Percentiles rank a stretch among this genome's conserved stretches.
Conservation (phyloP, 805 yeast species). For the Hanseniaspora singularis region DNA sequence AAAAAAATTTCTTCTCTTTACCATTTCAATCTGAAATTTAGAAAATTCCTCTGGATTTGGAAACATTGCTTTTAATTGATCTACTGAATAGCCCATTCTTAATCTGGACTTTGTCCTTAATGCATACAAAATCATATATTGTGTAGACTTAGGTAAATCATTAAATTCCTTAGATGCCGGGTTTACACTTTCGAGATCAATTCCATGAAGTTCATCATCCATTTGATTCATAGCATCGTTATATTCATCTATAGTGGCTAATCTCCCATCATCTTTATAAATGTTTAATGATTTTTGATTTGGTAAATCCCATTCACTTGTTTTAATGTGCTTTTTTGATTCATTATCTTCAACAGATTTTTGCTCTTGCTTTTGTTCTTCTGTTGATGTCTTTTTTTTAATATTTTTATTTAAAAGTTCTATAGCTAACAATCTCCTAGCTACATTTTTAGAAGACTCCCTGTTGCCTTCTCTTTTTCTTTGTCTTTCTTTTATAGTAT, state of each 20-base stretch:
- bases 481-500: constrained; percentile 61
- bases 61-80: constrained; percentile 70
- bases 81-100: constrained; percentile 88
- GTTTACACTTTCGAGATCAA: constrained; percentile 63
- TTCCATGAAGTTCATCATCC: constrained; percentile 51
- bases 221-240: constrained; percentile 45
- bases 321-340: constrained; percentile 29
- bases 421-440: constrained; percentile 65
- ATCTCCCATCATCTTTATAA: constrained; percentile 51
- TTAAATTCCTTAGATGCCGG: constrained; percentile 72
- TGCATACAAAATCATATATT: constrained; percentile 76
- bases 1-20: constrained; percentile 76
- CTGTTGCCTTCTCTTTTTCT: constrained; percentile 63
- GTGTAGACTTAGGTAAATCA: constrained; percentile 68
- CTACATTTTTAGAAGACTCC: constrained; percentile 60
- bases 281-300: constrained; percentile 45
- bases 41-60: constrained; percentile 85
- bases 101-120: constrained; percentile 73
- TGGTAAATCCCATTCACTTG: constrained; percentile 84
- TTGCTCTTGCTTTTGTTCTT: constrained; percentile 11
- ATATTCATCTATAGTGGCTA: constrained; percentile 63
- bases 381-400: constrained; percentile 24
- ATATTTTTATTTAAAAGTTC: constrained; percentile 52
- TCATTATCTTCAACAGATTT: constrained; percentile 23
- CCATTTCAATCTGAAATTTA: constrained; percentile 83